phyloP scores from a whole-genome alignment of 2,329 filamentous ascomycete genomes.

The Didymella segeticola region DNA sequence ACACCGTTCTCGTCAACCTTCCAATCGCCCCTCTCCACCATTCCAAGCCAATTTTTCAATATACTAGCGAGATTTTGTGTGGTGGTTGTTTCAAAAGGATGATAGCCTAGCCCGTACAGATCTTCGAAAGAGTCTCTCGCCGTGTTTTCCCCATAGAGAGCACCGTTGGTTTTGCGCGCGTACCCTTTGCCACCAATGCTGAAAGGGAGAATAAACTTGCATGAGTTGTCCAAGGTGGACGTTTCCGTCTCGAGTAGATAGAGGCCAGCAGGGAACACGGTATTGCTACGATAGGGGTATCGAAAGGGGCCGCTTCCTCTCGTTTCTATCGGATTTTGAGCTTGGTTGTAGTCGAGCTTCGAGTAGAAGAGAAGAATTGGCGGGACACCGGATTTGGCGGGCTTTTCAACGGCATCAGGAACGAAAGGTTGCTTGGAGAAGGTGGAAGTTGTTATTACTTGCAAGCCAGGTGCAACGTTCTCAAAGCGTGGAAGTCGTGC shows the following conservation, averaged over 20 bases:
- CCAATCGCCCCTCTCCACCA: constrained; percentile 31
- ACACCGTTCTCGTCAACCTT: constrained; percentile 24
- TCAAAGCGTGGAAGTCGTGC: background rate
- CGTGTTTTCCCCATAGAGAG: constrained; percentile 14
- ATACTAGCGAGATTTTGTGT: constrained; percentile 18
- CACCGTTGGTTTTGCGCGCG: constrained; percentile 23
- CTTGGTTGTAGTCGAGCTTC: background rate
- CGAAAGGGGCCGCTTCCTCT: too few relatives aligned
- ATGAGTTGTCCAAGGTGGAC: constrained; percentile 16
- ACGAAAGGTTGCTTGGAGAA: background rate
- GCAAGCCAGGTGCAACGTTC: background rate
- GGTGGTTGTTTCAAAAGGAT: constrained; percentile 19
- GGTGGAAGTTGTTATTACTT: background rate
- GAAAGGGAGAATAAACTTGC: constrained; percentile 24
- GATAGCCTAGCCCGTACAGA: constrained; percentile 22
- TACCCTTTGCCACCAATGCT: constrained; percentile 25
- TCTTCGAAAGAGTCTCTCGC: constrained; percentile 9
- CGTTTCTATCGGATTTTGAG: too few relatives aligned
- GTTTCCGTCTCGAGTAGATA: constrained; percentile 17
- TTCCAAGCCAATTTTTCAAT: constrained; percentile 25
- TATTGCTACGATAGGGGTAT: background rate
- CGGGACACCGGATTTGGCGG: too few relatives aligned
- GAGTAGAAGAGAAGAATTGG: constrained; percentile 9
- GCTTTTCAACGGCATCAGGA: too few relatives aligned
- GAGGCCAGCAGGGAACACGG: constrained; percentile 20